phyloP scores from a whole-genome alignment of 139 green algal species.

The Closterium sp. region DNA sequence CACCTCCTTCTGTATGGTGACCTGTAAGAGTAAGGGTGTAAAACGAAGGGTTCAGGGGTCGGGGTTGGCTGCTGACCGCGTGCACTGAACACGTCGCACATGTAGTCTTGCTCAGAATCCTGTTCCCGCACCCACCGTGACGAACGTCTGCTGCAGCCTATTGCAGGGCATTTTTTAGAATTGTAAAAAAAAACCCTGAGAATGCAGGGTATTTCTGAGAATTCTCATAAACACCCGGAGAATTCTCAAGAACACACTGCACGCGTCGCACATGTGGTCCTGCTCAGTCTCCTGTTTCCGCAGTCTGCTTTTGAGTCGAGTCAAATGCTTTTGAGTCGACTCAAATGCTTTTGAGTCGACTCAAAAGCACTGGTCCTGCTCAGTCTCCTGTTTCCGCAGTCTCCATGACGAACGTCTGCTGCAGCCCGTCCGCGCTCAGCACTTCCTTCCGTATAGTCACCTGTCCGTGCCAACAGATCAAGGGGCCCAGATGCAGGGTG shows the following conservation, averaged over 20 bases:
- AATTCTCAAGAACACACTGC: background rate
- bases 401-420: too few relatives aligned
- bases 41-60: constrained; percentile 55
- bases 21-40: background rate
- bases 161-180: too few relatives aligned
- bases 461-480: too few relatives aligned
- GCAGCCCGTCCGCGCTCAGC: constrained; percentile 86
- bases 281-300: too few relatives aligned
- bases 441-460: constrained; percentile 93
- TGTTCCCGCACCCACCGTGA: constrained; percentile 89
- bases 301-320: too few relatives aligned
- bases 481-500: background rate
- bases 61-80: constrained; percentile 79
- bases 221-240: too few relatives aligned
- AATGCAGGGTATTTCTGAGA: too few relatives aligned
- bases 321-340: too few relatives aligned
- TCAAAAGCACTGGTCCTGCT: too few relatives aligned
- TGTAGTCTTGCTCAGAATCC: constrained; percentile 94
- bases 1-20: constrained; percentile 93
- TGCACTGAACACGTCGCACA: constrained; percentile 94
- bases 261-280: background rate
- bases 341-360: too few relatives aligned
- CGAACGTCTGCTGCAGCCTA: constrained; percentile 93
- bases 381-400: too few relatives aligned
- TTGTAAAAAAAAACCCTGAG: too few relatives aligned